These are phyloP conservation scores for Yamadazyma dendronema DNA, from an alignment of 1,139 yeast species.

Conservation along the genomic window DNA sequence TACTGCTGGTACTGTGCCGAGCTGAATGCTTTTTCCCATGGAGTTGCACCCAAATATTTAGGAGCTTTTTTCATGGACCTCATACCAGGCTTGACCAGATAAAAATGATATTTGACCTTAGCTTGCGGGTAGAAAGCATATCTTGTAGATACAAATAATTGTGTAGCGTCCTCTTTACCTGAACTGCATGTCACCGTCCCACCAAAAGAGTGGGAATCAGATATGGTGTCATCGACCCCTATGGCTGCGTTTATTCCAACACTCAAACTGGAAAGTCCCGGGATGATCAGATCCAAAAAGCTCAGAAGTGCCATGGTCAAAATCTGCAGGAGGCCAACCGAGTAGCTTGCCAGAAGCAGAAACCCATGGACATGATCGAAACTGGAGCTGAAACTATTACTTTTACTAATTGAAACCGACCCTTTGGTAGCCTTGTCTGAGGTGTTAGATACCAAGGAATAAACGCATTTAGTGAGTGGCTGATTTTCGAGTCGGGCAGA, in stretches of 20 bases:
- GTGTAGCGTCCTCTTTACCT: conserved; percentile 10
- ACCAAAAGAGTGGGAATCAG: conserved; percentile 10
- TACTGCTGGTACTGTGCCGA: conserved; percentile 10
- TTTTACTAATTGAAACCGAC: conserved; percentile 5
- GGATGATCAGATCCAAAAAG: conserved; percentile 1
- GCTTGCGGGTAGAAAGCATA: conserved; percentile 15
- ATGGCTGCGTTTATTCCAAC: conserved; percentile 7
- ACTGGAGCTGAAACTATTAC: conserved; percentile 4
- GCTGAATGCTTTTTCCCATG: conserved; percentile 11
- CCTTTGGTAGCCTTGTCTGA: not conserved
- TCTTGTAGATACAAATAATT: conserved; percentile 13
- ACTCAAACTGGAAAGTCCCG: conserved; percentile 4
- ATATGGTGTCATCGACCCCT: conserved; percentile 6
- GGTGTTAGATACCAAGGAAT: conserved; percentile 1
- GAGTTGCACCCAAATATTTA: conserved; percentile 1
- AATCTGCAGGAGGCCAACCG: conserved; percentile 2
- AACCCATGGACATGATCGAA: conserved; percentile 8
- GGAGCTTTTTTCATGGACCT: not conserved
- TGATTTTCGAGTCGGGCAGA: conserved; percentile 7
- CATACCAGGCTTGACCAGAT: not conserved
- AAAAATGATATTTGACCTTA: conserved; percentile 11
- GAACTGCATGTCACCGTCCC: conserved; percentile 14
- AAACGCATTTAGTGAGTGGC: conserved; percentile 11
- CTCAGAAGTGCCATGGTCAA: conserved; percentile 4
- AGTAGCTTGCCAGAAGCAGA: conserved; percentile 2